Evolutionary conservation across 2,329 filamentous ascomycete genomes (phyloP).

Genomic region (Chalaropsis ovoidea): DNA sequence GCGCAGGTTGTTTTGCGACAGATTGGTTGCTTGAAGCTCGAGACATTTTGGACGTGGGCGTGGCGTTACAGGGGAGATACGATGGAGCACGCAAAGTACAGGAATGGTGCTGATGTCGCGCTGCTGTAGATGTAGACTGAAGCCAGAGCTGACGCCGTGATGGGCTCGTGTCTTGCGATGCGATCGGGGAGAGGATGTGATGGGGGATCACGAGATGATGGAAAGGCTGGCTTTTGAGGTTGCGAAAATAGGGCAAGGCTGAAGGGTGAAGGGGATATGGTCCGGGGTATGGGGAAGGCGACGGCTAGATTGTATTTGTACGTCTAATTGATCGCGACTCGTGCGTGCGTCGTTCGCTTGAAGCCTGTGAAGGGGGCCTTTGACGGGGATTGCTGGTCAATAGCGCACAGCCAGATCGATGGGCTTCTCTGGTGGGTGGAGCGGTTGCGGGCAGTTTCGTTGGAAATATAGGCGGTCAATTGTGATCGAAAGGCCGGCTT

Average conservation of each 20-base stretch:
- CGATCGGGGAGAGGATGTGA: neutral
- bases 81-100: too few species aligned
- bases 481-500: neutral
- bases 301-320: neutral
- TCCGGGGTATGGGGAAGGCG: neutral
- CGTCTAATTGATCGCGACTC: neutral
- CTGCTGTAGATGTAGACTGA: neutral
- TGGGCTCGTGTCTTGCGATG: conserved; percentile 5
- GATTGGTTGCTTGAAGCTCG: conserved; percentile 21
- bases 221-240: neutral
- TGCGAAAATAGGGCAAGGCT: conserved; percentile 11
- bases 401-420: neutral
- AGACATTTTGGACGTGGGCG: neutral
- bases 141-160: neutral
- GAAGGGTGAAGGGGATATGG: neutral
- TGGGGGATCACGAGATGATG: conserved; percentile 1
- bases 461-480: neutral
- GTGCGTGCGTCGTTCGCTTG: neutral
- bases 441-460: neutral
- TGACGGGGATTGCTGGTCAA: neutral
- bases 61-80: neutral
- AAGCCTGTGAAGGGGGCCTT: neutral
- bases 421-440: neutral
- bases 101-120: neutral
- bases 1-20: conserved; percentile 18